A percentile compares a stretch with the other conserved stretches of the same genome.
These are phyloP conservation scores for Dictyostelium capitatum DNA, from an alignment of 78 protist genomes.

Conservation along the genomic window DNA sequence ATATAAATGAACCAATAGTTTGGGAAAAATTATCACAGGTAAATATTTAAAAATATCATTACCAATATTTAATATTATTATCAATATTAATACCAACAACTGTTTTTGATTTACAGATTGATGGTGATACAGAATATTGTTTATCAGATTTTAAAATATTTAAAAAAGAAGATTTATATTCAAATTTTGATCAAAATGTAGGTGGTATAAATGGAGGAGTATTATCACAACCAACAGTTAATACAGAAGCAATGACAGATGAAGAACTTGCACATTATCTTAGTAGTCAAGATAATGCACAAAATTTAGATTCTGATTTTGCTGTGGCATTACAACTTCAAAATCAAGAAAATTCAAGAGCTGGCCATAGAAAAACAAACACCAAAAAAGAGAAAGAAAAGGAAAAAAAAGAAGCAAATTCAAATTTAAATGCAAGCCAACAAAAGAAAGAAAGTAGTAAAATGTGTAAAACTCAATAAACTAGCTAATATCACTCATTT, in stretches of 20 bases:
- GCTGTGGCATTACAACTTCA: constrained; percentile 49
- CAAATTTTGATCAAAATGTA: constrained; percentile 16
- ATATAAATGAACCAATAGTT: constrained; percentile 60
- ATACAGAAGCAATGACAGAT: constrained; percentile 40
- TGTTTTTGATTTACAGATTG: not conserved
- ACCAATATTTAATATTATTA: not conserved
- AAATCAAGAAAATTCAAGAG: constrained; percentile 25
- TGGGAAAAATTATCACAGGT: constrained; percentile 80
- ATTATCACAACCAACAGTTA: not conserved
- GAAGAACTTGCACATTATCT: constrained; percentile 64
- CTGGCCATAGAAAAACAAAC: not conserved
- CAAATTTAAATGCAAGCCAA: not conserved
- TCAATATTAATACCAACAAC: not conserved
- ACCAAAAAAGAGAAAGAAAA: constrained; percentile 9
- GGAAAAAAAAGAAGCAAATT: not conserved
- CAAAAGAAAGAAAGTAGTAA: constrained; percentile 4
- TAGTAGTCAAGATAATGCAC: not conserved
- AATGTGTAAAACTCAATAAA: constrained; percentile 38
- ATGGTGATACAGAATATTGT: constrained; percentile 63
- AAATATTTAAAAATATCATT: not conserved
- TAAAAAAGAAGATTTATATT: constrained; percentile 44
- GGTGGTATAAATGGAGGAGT: not conserved
- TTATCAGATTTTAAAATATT: constrained; percentile 1
- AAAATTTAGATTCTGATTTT: constrained; percentile 21
- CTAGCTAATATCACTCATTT: no score